These are phyloP conservation scores for Tylopilus plumbeoviolaceoides DNA, from an alignment of 768 basidiomycete species.

Conservation along the genomic window DNA sequence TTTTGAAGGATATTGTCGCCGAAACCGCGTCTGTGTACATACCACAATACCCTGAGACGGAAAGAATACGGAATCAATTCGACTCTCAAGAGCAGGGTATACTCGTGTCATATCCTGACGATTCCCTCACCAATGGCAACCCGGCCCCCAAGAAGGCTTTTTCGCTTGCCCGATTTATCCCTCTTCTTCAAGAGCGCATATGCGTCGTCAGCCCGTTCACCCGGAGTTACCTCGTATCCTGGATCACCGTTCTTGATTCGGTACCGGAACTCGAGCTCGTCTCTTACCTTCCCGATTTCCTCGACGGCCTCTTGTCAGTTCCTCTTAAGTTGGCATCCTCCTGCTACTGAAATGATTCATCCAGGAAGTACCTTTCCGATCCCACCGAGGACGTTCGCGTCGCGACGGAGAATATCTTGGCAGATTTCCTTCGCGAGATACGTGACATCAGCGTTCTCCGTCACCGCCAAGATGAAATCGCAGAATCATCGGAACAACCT, in stretches of 20 bases:
- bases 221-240: constrained; percentile 91
- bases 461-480: constrained; percentile 55
- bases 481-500: constrained; percentile 37
- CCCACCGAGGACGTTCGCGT: constrained; percentile 90
- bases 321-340: constrained; percentile 1
- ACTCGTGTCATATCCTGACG: constrained; percentile 61
- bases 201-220: constrained; percentile 96
- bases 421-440: constrained; percentile 89
- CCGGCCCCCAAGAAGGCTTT: constrained; percentile 68
- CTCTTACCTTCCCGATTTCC: constrained; percentile 89
- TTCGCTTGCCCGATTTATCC: constrained; percentile 92
- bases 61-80: constrained; percentile 48
- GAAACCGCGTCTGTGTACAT: constrained; percentile 95
- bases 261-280: constrained; percentile 96
- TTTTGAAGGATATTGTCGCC: constrained; percentile 97
- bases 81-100: constrained; percentile 50
- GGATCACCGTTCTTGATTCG: constrained; percentile 94
- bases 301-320: constrained; percentile 87
- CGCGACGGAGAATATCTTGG: constrained; percentile 84
- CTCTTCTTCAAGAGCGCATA: constrained; percentile 87
- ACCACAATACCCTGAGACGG: constrained; percentile 80
- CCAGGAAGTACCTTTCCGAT: constrained; percentile 91
- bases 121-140: constrained; percentile 24
- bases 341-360: constrained; percentile 5
- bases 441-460: constrained; percentile 77